Conservation (phyloP, 352 stramenopile species). For the Pythium chondricola region DNA sequence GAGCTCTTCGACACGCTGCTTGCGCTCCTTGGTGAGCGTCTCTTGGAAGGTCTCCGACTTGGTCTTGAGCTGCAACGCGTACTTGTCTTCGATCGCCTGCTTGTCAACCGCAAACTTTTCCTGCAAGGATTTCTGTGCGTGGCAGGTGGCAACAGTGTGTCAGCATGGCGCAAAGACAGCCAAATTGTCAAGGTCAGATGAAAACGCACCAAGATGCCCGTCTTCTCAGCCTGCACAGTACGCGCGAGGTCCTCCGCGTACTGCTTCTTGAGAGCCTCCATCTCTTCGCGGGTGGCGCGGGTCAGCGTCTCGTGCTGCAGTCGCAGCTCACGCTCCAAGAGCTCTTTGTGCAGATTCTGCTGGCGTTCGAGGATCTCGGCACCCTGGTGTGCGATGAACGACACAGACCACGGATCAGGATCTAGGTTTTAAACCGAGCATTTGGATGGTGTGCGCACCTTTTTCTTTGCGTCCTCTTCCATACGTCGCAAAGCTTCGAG, state of each 20-base stretch:
- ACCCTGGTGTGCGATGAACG: slow-evolving; percentile 33
- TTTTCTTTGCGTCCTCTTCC: slow-evolving; percentile 73
- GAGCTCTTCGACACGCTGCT: slow-evolving; percentile 52
- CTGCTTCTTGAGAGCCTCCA: slow-evolving; percentile 54
- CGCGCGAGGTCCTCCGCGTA: slow-evolving; percentile 51
- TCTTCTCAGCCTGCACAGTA: slow-evolving; percentile 56
- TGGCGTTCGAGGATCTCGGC: slow-evolving; percentile 52
- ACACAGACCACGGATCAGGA: too few relatives aligned
- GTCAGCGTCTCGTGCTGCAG: slow-evolving; percentile 65
- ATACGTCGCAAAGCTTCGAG: slow-evolving; percentile 69
- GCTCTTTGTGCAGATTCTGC: slow-evolving; percentile 66
- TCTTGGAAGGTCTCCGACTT: slow-evolving; percentile 57
- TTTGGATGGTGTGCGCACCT: slow-evolving; percentile 21
- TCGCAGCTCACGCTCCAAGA: slow-evolving; percentile 67
- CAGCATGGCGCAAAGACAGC: too few relatives aligned
- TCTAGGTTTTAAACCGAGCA: too few relatives aligned
- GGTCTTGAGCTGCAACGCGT: slow-evolving; percentile 31
- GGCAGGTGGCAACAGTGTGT: not conserved
- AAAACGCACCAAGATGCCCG: slow-evolving; percentile 28
- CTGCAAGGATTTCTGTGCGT: slow-evolving; percentile 40
- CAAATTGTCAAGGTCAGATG: not conserved
- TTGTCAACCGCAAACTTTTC: slow-evolving; percentile 52
- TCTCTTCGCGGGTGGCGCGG: slow-evolving; percentile 54
- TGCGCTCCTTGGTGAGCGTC: slow-evolving; percentile 51
- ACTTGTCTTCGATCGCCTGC: slow-evolving; percentile 57